Conservation (phyloP, 2,329 filamentous ascomycete species). For the Fusarium pilosicola region DNA sequence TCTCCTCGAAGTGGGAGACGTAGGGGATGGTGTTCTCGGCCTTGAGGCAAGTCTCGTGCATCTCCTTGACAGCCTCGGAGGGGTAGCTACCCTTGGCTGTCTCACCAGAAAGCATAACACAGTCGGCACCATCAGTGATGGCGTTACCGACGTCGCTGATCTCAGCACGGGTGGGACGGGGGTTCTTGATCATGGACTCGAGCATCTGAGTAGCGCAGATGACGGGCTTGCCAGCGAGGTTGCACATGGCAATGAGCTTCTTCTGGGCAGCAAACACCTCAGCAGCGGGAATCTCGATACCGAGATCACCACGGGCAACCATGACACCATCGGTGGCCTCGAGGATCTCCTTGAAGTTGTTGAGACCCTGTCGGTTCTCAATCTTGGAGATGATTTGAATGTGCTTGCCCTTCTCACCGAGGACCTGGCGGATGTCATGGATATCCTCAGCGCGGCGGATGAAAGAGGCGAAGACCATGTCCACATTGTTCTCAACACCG, state of each 20-base stretch:
- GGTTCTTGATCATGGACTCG: slow-evolving; percentile 99
- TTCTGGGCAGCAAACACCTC: slow-evolving; percentile 99
- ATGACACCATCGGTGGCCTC: slow-evolving; percentile 98
- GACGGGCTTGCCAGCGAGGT: slow-evolving; percentile 97
- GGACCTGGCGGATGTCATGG: slow-evolving; percentile 87
- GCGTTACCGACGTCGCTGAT: slow-evolving; percentile 99
- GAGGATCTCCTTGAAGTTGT: slow-evolving; percentile 99
- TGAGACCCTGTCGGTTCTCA: slow-evolving; percentile 99
- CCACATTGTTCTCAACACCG: slow-evolving; percentile 97
- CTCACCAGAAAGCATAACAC: slow-evolving; percentile 99
- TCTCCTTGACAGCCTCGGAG: slow-evolving; percentile 90
- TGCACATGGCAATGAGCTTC: slow-evolving; percentile 99
- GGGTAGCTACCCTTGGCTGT: slow-evolving; percentile 98
- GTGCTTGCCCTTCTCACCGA: slow-evolving; percentile 91
- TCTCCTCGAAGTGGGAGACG: slow-evolving; percentile 94
- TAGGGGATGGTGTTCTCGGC: slow-evolving; percentile 98
- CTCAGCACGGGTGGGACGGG: slow-evolving; percentile 95
- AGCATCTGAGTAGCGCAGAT: slow-evolving; percentile 99
- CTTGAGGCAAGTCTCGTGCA: slow-evolving; percentile 97
- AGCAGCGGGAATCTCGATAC: slow-evolving; percentile 97
- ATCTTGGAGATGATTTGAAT: slow-evolving; percentile 99
- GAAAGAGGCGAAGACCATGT: slow-evolving; percentile 99
- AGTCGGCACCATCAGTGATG: slow-evolving; percentile 96
- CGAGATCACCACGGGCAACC: slow-evolving; percentile 95
- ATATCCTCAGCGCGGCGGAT: slow-evolving; percentile 96